Conservation (phyloP, 306 rosid genomes). For the barrel medic (Medicago truncatula) region MtrunA17r5.0-ANR NC_053044.1:43083501-43084000, state of each 20-base stretch:
- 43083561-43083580: constrained; percentile 34
- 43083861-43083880: constrained; percentile 23
- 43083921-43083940: background rate
- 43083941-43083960: constrained; percentile 80
- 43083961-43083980: constrained; percentile 93
- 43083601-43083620: constrained; percentile 21
- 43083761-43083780: constrained; percentile 59
- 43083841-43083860: constrained; percentile 24
- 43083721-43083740: constrained; percentile 10
- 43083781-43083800: constrained; percentile 51
- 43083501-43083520: constrained; percentile 4
- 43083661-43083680: constrained; percentile 25
- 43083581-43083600: constrained; percentile 36
- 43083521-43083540: no score
- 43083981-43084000: constrained; percentile 81
- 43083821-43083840: constrained; percentile 31
- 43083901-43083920: background rate
- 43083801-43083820: constrained; percentile 52
- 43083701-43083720: constrained; percentile 57
- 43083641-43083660: background rate
- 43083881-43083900: constrained; percentile 7
- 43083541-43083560: constrained; percentile 40
- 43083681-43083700: constrained; percentile 64
- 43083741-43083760: constrained; percentile 31
- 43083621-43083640: constrained; percentile 1